A percentile compares a stretch with the other conserved stretches of the same genome.
phyloP scores from a whole-genome alignment of 768 basidiomycete species.

The Suillus luteus region DNA sequence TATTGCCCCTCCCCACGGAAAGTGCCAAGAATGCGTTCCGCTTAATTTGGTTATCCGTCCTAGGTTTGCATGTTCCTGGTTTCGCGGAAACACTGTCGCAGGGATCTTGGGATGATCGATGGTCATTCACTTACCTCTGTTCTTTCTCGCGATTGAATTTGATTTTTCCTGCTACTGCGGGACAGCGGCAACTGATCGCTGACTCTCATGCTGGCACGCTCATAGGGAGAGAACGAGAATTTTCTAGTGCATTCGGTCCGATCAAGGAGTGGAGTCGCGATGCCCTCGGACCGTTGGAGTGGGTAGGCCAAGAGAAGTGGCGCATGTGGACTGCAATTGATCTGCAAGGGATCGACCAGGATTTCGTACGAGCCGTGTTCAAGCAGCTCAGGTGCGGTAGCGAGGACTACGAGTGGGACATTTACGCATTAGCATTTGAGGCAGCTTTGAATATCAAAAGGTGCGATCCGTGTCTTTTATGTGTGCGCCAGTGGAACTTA shows the following conservation, averaged over 20 bases:
- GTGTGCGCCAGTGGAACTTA: conserved; percentile 15
- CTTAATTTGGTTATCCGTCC: conserved; percentile 66
- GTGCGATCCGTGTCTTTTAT: conserved; percentile 35
- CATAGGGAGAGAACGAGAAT: conserved; percentile 66
- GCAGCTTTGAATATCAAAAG: conserved; percentile 57
- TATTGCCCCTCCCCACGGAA: conserved; percentile 48
- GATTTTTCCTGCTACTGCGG: conserved; percentile 51
- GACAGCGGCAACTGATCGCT: conserved; percentile 39
- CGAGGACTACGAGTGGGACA: conserved; percentile 66
- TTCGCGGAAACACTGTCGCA: conserved; percentile 46
- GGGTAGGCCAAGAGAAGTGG: conserved; percentile 33
- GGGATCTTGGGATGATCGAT: conserved; percentile 66
- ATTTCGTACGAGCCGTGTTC: conserved; percentile 60
- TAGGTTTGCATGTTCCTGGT: conserved; percentile 75
- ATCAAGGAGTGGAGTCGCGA: conserved; percentile 65
- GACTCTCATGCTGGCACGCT: conserved; percentile 68
- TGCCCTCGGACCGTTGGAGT: conserved; percentile 58
- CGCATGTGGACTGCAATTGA: conserved; percentile 52
- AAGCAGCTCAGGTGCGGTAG: conserved; percentile 49
- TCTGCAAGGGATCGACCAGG: conserved; percentile 49
- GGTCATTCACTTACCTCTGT: conserved; percentile 53
- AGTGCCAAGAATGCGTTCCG: conserved; percentile 60
- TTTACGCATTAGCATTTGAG: conserved; percentile 67
- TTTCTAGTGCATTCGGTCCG: conserved; percentile 63
- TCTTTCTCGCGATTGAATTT: conserved; percentile 46